Conservation (phyloP, 2,329 filamentous ascomycete species). For the Neonectria sp. region DNA sequence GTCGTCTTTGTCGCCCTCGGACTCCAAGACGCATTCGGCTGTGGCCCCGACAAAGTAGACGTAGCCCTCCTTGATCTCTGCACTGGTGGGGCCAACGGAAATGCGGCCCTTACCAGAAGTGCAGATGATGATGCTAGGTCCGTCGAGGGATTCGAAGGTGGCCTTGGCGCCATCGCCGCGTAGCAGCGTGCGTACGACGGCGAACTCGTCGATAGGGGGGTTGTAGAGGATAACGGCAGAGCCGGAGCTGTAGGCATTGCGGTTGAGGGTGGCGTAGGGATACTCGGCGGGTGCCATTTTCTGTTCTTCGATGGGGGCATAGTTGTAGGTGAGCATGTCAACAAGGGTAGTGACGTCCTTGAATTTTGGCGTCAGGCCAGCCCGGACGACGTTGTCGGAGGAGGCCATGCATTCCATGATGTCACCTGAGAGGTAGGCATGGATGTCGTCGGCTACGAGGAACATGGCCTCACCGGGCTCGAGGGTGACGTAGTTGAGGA, state of each 20-base stretch:
- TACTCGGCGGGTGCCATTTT: slow-evolving; percentile 92
- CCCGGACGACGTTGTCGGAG: slow-evolving; percentile 98
- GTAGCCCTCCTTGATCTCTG: slow-evolving; percentile 80
- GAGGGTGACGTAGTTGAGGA: slow-evolving; percentile 95
- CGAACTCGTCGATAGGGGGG: slow-evolving; percentile 97
- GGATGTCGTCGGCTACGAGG: slow-evolving; percentile 95
- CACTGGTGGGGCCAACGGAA: slow-evolving; percentile 84
- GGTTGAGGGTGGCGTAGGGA: slow-evolving; percentile 87
- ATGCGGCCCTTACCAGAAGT: slow-evolving; percentile 88
- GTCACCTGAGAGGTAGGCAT: slow-evolving; percentile 93
- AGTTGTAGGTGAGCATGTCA: slow-evolving; percentile 93
- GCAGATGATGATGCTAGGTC: slow-evolving; percentile 94
- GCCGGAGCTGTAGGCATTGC: slow-evolving; percentile 83
- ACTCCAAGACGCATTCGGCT: slow-evolving; percentile 86
- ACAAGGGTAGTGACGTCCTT: slow-evolving; percentile 94
- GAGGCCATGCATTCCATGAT: slow-evolving; percentile 99
- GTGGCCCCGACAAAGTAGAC: slow-evolving; percentile 91
- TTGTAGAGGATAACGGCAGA: slow-evolving; percentile 86
- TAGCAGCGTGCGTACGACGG: slow-evolving; percentile 85
- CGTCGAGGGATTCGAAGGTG: slow-evolving; percentile 88
- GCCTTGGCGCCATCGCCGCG: slow-evolving; percentile 82
- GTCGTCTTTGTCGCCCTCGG: slow-evolving; percentile 70
- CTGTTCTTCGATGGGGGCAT: slow-evolving; percentile 93
- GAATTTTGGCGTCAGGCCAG: slow-evolving; percentile 98
- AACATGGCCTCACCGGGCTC: slow-evolving; percentile 95